Conservation (phyloP, 1,284 basidiomycete species). For the Cystobasidiaceae sp. region DNA sequence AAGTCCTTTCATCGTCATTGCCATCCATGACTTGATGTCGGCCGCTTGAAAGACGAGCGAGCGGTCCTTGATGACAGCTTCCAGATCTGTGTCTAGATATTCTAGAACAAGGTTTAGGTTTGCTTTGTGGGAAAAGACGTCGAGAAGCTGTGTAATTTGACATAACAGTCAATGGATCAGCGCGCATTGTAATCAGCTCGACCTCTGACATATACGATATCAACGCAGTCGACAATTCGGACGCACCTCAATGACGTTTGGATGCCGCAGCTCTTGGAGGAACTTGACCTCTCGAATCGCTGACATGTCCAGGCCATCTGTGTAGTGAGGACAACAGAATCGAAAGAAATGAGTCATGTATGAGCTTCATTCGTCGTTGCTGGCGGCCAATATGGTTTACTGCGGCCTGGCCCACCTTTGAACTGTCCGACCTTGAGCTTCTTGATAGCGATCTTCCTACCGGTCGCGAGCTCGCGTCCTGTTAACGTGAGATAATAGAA, state of each 20-base stretch:
- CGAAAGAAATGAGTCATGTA: neutral
- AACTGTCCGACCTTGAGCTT: conserved; percentile 96
- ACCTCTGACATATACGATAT: neutral
- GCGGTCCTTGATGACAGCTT: conserved; percentile 92
- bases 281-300: conserved; percentile 98
- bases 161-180: neutral
- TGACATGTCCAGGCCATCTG: conserved; percentile 94
- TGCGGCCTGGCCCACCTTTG: conserved; percentile 59
- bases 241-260: conserved; percentile 83
- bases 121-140: conserved; percentile 93
- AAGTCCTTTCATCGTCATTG: conserved; percentile 91
- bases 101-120: conserved; percentile 97
- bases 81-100: conserved; percentile 94
- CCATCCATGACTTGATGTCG: conserved; percentile 99
- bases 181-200: no score
- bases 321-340: neutral
- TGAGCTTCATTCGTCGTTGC: neutral
- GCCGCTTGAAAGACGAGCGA: conserved; percentile 84
- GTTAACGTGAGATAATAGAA: neutral
- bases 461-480: conserved; percentile 66
- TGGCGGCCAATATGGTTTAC: neutral
- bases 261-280: conserved; percentile 85
- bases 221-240: neutral
- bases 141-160: conserved; percentile 63
- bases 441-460: conserved; percentile 86